phyloP scores from a whole-genome alignment of 768 basidiomycete genomes.

The Lentinula detonsa region DNA sequence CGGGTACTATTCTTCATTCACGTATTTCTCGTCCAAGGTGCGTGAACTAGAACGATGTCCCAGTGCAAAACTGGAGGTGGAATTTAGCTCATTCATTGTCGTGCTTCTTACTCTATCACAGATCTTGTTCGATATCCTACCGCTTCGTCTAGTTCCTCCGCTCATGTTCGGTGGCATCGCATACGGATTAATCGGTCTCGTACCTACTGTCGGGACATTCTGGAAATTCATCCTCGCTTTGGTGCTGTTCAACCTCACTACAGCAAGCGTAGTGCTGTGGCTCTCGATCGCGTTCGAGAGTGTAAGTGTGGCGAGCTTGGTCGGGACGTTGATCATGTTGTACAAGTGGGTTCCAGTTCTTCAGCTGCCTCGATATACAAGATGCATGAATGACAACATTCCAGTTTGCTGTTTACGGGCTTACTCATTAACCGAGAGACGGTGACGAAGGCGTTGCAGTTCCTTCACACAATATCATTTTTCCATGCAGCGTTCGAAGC shows the following conservation, averaged over 20 bases:
- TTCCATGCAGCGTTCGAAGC: slow-evolving; percentile 99
- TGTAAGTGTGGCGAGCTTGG: slow-evolving; percentile 83
- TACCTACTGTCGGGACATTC: slow-evolving; percentile 82
- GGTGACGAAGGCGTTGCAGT: slow-evolving; percentile 63
- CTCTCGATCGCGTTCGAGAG: slow-evolving; percentile 86
- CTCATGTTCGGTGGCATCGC: slow-evolving; percentile 94
- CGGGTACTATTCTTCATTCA: slow-evolving; percentile 95
- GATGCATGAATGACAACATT: slow-evolving; percentile 2
- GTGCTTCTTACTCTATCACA: slow-evolving; percentile 18
- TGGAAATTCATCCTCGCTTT: slow-evolving; percentile 99
- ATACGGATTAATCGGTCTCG: slow-evolving; percentile 92
- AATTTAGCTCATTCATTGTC: neutral
- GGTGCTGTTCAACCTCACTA: slow-evolving; percentile 94
- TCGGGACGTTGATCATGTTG: slow-evolving; percentile 95
- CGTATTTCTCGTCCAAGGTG: slow-evolving; percentile 94
- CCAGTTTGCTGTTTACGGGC: slow-evolving; percentile 90
- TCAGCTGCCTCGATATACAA: neutral
- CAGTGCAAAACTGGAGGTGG: too few relatives aligned
- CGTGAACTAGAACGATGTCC: slow-evolving; percentile 7
- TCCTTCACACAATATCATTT: slow-evolving; percentile 91
- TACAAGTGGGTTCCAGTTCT: slow-evolving; percentile 75
- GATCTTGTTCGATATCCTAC: slow-evolving; percentile 95
- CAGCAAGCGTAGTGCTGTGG: slow-evolving; percentile 86
- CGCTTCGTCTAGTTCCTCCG: slow-evolving; percentile 90
- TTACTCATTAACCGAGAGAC: slow-evolving; percentile 91